Conservation (phyloP, 2,329 filamentous ascomycete genomes). For the Xylariaceae sp. region DNA sequence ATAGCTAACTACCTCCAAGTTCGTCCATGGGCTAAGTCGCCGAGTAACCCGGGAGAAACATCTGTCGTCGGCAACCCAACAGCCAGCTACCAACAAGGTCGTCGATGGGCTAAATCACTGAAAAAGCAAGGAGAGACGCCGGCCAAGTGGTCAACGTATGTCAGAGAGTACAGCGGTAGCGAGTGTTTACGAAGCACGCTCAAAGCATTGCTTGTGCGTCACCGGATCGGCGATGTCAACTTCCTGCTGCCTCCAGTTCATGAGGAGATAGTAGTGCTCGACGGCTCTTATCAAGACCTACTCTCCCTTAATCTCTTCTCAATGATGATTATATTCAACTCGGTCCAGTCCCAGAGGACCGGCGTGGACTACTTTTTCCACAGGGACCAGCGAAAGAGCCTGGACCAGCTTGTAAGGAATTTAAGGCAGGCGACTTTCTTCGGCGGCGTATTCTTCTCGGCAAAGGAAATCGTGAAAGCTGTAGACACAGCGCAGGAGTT, state of each 20-base stretch:
- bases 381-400: slow-evolving; percentile 59
- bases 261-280: slow-evolving; percentile 66
- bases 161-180: slow-evolving; percentile 54
- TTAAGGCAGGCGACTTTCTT: slow-evolving; percentile 81
- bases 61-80: slow-evolving; percentile 63
- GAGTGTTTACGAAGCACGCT: slow-evolving; percentile 63
- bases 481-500: slow-evolving; percentile 65
- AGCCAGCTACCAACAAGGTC: slow-evolving; percentile 65
- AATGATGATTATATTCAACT: slow-evolving; percentile 78
- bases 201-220: slow-evolving; percentile 77
- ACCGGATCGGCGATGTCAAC: slow-evolving; percentile 66
- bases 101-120: slow-evolving; percentile 68
- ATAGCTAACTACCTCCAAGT: slow-evolving; percentile 67
- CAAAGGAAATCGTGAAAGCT: slow-evolving; percentile 56
- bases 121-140: slow-evolving; percentile 49
- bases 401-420: slow-evolving; percentile 69
- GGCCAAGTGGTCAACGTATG: slow-evolving; percentile 68
- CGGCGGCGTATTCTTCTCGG: slow-evolving; percentile 68
- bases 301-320: slow-evolving; percentile 79
- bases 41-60: slow-evolving; percentile 48
- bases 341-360: slow-evolving; percentile 77
- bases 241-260: slow-evolving; percentile 64
- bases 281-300: slow-evolving; percentile 81
- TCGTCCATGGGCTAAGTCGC: slow-evolving; percentile 69
- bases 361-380: slow-evolving; percentile 90